phyloP scores from a whole-genome alignment of 2,329 filamentous ascomycete genomes.

The Claviceps sorghi region DNA sequence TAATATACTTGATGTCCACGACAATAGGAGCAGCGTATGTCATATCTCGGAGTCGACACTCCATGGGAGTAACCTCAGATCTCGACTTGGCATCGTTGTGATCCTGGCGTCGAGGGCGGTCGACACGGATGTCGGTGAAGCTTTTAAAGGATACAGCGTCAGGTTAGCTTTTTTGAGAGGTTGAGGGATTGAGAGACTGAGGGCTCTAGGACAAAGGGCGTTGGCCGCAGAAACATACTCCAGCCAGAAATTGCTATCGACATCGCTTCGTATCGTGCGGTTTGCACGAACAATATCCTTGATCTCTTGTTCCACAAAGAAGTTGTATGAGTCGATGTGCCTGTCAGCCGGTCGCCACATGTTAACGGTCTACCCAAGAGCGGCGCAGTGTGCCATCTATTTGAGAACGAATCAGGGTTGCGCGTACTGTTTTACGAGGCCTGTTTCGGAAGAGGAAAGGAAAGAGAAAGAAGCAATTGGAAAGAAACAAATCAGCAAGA shows the following conservation, averaged over 20 bases:
- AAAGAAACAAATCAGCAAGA: neutral
- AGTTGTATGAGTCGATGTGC: slow-evolving; percentile 97
- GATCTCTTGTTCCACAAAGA: slow-evolving; percentile 90
- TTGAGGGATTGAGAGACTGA: no score
- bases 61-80: slow-evolving; percentile 77
- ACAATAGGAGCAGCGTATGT: slow-evolving; percentile 94
- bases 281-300: slow-evolving; percentile 95
- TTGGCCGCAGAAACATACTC: slow-evolving; percentile 33
- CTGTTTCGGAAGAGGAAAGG: slow-evolving; percentile 12
- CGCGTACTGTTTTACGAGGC: slow-evolving; percentile 71
- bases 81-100: slow-evolving; percentile 55
- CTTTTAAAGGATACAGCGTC: slow-evolving; percentile 15
- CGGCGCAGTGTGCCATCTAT: neutral
- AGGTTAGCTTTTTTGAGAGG: neutral
- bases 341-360: slow-evolving; percentile 16
- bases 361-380: slow-evolving; percentile 2
- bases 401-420: neutral
- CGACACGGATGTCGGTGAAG: slow-evolving; percentile 80
- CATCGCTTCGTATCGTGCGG: slow-evolving; percentile 75
- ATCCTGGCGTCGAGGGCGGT: slow-evolving; percentile 65
- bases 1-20: slow-evolving; percentile 81
- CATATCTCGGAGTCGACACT: slow-evolving; percentile 90
- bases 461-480: neutral
- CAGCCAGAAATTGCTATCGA: slow-evolving; percentile 83
- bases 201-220: neutral